Base-by-base conservation (phyloP, 2,329 filamentous ascomycete genomes). In the Colletotrichum brevisporum region DNA sequence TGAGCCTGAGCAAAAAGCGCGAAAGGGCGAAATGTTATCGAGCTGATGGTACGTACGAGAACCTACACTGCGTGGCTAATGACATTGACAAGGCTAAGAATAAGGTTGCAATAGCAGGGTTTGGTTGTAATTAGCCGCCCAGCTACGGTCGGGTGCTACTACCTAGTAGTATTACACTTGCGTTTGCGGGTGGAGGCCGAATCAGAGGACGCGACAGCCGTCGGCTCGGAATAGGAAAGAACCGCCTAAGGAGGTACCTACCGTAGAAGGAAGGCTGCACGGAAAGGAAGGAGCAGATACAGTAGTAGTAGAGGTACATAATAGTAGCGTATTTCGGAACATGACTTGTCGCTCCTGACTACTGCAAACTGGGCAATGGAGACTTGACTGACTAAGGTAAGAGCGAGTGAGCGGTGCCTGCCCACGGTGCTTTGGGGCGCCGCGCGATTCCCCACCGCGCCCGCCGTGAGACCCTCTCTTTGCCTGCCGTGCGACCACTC, bases 101-200 rank as follows among this genome's bases (percentile, higher is more conserved):
- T 69, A 69, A 69, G 66, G 66, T 69, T 69, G 45, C 55, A 68
- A 55, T 63, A 59, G 24, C 60, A 55, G 53, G 45, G 48, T 50
- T 41, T 45, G 54, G 41, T 65, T 53, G 41, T 41, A 68, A 59
- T 54, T 59, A 65, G 48, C 65, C 65, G 61, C 21, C 27, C 65
- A 59, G 43, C 60, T 50, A 43, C 41, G 4, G 21, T 24, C 2
- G n/a, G n/a, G n/a, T n/a, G n/a, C n/a, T n/a, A n/a, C n/a, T n/a
- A n/a, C n/a, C 21, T 24, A 24, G 21, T 24, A n/a, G 21, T 24
- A 24, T 24, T 24, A 24, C 21, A 24, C 21, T 24, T 24, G 21
- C 21, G 21, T 24, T 54, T 50, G 54, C 27, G 27, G 27, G 27
- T 59, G 13, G 36, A 13, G 21, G 21, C 55, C 61, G 48, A 68